These are phyloP conservation scores for Carpinus fangiana DNA, from an alignment of 306 rosid species.

Conservation along the genomic window DNA sequence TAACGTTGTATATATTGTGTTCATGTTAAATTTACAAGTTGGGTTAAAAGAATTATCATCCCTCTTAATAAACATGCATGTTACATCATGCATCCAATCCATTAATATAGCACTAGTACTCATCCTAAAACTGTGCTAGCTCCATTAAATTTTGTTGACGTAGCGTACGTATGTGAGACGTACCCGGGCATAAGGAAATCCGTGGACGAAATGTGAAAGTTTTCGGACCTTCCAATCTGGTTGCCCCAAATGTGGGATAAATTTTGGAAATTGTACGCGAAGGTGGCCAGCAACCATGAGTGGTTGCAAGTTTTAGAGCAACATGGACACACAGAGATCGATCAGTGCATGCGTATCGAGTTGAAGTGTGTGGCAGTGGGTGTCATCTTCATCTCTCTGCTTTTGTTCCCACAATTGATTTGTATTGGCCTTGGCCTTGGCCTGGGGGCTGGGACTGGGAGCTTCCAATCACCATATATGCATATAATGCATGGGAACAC, in stretches of 20 bases:
- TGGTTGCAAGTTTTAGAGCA: conserved; percentile 32
- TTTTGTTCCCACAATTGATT: conserved; percentile 29
- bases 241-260: neutral
- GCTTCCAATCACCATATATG: conserved; percentile 14
- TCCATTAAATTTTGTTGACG: no score
- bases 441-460: conserved; percentile 6
- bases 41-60: no score
- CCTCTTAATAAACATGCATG: no score
- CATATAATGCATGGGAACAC: conserved; percentile 13
- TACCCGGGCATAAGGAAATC: no score
- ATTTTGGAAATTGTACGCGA: no score
- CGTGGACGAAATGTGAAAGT: neutral
- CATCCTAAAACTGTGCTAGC: no score
- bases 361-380: conserved; percentile 24
- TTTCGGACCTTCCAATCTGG: neutral
- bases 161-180: no score
- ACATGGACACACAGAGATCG: conserved; percentile 9
- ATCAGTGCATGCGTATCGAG: conserved; percentile 13
- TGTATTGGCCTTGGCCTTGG: neutral
- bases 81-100: no score
- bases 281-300: conserved; percentile 22
- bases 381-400: conserved; percentile 38
- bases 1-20: no score
- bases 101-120: no score
- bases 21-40: no score